Evolutionary conservation across 1,139 yeast genomes (phyloP).

Genomic region (Magnusiomyces clavatus): DNA sequence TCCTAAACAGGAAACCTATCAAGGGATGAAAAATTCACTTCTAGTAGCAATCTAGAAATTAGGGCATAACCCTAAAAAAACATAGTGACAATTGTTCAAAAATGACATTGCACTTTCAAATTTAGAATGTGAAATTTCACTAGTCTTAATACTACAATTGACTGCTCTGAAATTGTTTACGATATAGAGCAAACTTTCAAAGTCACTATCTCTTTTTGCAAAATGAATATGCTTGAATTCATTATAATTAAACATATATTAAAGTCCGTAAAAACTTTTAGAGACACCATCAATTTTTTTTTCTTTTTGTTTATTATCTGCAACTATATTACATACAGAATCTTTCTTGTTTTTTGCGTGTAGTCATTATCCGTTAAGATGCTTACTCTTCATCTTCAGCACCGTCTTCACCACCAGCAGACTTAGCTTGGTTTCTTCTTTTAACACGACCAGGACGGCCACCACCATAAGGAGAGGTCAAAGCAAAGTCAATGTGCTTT

Average conservation of each 20-base stretch:
- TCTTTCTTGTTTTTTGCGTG: not conserved
- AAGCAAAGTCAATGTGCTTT: slow-evolving; percentile 99
- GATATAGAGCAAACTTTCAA: too few species aligned
- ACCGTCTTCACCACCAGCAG: slow-evolving; percentile 38
- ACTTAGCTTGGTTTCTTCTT: slow-evolving; percentile 86
- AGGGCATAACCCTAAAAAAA: slow-evolving; percentile 15
- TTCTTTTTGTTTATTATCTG: slow-evolving; percentile 2
- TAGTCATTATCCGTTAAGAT: slow-evolving; percentile 7
- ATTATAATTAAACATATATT: too few species aligned
- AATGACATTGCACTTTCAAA: not conserved
- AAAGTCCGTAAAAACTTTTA: not conserved
- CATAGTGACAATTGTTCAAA: not conserved
- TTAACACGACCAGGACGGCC: slow-evolving; percentile 99
- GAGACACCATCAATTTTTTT: not conserved
- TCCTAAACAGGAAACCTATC: too few species aligned
- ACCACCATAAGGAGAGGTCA: slow-evolving; percentile 99
- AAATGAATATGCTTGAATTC: too few species aligned
- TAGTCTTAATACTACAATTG: too few species aligned
- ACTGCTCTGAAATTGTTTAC: too few species aligned
- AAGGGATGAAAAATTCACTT: too few species aligned
- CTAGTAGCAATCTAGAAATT: not conserved
- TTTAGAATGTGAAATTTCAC: too few species aligned
- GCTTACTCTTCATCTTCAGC: slow-evolving; percentile 53
- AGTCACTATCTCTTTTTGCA: too few species aligned
- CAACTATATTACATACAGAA: slow-evolving; percentile 3